Evolutionary conservation across 257 asterid species (phyloP), one percentile per base, ranked within the genome.

Genomic region (Przewalskia tangutica): DNA sequence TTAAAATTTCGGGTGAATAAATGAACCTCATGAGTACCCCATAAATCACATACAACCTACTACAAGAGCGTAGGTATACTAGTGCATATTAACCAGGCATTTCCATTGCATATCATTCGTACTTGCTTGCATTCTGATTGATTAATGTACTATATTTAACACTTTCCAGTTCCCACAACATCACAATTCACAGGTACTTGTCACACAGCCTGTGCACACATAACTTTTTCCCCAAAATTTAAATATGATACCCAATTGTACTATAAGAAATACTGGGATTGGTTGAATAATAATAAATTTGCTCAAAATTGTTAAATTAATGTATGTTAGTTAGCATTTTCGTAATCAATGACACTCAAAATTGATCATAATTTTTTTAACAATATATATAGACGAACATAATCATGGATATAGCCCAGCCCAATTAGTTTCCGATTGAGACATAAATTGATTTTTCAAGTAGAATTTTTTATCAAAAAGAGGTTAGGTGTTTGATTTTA

Each of bases 271-370:
- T 27, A 27, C 1, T 27, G 32, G 32, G 32, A 27, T 27, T 27
- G 32, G 32, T 27, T 1, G 32, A 27, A 27, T 1, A 2, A 27
- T 27, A 27, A 27, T 27, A 27, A 27, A 27, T 44, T 70, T n/a
- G 20, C 56, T 13, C 34, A 32, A 23, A 60, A 62, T 62, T 62
- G 67, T 20, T 62, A 23, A 62, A 23, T 56, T 8, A 51, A 46
- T n/a, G 27, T 58, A 38, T 8, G 32, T 27, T 27, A 27, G 32
- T 27, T 27, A 27, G 32, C 32, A 27, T 27, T 27, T 27, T 60
- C 88, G 59, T 64, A 85, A 46, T 81, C 84, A 12, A 62, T 83
- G 40, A 60, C 84, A 23, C 53, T 84, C 55, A 44, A 50, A 2
- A 68, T 8, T 67, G 44, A 18, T 16, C 17, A 9, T 55, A 5